phyloP scores from a whole-genome alignment of 805 yeast genomes.

The Metschnikowia anglica region DNA sequence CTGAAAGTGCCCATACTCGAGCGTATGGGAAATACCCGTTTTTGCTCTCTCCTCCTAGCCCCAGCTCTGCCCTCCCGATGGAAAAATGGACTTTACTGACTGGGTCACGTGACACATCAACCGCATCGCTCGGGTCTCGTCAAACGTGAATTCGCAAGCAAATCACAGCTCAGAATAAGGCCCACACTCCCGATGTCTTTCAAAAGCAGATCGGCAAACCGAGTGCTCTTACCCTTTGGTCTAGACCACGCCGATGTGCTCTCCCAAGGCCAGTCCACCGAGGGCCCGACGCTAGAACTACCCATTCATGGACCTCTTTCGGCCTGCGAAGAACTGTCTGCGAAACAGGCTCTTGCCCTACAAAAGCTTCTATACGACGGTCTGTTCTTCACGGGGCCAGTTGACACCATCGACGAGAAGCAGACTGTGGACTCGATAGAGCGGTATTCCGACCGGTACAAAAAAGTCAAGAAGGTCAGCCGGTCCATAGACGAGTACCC shows the following conservation, averaged over 20 bases:
- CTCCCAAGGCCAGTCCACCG: slow-evolving; percentile 33
- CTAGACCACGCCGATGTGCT: slow-evolving; percentile 62
- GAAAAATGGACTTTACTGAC: no score
- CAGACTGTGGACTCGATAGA: slow-evolving; percentile 61
- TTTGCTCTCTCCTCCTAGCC: no score
- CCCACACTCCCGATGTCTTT: slow-evolving; percentile 50
- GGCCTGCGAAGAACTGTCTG: slow-evolving; percentile 48
- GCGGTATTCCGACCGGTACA: slow-evolving; percentile 78
- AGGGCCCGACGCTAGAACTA: slow-evolving; percentile 47
- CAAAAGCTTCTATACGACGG: slow-evolving; percentile 58
- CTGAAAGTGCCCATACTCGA: no score
- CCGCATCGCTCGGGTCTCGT: not conserved
- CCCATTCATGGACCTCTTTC: slow-evolving; percentile 66
- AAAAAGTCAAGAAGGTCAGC: slow-evolving; percentile 67
- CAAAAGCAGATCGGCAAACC: slow-evolving; percentile 47
- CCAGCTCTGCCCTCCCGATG: no score
- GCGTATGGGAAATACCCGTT: no score
- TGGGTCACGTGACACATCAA: no score
- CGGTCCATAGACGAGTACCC: slow-evolving; percentile 78
- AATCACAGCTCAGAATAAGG: no score
- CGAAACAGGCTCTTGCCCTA: slow-evolving; percentile 56
- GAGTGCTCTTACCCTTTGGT: slow-evolving; percentile 65
- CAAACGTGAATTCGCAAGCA: no score
- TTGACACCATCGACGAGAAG: slow-evolving; percentile 28
- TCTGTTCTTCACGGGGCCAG: slow-evolving; percentile 63